Evolutionary conservation across 768 basidiomycete species (phyloP).

Genomic region (Boletus reticulatus): DNA sequence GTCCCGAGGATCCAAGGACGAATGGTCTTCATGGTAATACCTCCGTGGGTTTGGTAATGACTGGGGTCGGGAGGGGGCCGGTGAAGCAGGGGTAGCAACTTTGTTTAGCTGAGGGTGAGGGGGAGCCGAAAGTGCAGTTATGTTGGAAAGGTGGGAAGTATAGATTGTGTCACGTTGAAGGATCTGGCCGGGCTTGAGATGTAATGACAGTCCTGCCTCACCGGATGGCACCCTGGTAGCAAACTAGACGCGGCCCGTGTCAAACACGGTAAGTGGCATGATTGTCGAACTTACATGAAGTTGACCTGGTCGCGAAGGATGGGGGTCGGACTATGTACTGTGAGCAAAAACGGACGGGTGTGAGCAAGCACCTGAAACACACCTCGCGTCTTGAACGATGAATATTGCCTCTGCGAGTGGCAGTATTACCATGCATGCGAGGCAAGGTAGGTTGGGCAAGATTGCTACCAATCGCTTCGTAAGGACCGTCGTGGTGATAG

Average conservation of each 20-base stretch:
- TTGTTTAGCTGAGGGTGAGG: slow-evolving; percentile 2
- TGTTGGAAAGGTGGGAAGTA: not conserved
- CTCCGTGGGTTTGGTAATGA: slow-evolving; percentile 9
- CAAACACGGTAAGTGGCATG: slow-evolving; percentile 1
- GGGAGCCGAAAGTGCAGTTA: slow-evolving; percentile 1
- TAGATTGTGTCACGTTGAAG: slow-evolving; percentile 38
- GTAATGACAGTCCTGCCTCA: slow-evolving; percentile 42
- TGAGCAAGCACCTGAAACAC: slow-evolving; percentile 11
- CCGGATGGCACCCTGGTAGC: not conserved
- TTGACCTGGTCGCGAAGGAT: slow-evolving; percentile 7
- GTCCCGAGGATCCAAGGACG: not conserved
- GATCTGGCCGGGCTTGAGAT: slow-evolving; percentile 55
- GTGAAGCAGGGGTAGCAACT: not conserved
- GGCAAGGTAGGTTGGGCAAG: slow-evolving; percentile 9
- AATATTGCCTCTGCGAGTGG: not conserved
- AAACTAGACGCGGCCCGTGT: slow-evolving; percentile 12
- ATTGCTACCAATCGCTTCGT: slow-evolving; percentile 53
- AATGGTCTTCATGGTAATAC: not conserved
- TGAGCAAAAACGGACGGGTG: slow-evolving; percentile 5
- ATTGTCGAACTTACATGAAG: slow-evolving; percentile 18
- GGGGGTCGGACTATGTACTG: slow-evolving; percentile 4
- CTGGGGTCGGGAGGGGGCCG: slow-evolving; percentile 11
- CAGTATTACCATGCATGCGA: not conserved
- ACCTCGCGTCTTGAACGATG: slow-evolving; percentile 19
- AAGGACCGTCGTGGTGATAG: slow-evolving; percentile 73